Percentiles rank a stretch among this genome's conserved stretches.
Evolutionary conservation across 345 rosid genomes (phyloP).

Genomic region (Aethionema arabicum): DNA sequence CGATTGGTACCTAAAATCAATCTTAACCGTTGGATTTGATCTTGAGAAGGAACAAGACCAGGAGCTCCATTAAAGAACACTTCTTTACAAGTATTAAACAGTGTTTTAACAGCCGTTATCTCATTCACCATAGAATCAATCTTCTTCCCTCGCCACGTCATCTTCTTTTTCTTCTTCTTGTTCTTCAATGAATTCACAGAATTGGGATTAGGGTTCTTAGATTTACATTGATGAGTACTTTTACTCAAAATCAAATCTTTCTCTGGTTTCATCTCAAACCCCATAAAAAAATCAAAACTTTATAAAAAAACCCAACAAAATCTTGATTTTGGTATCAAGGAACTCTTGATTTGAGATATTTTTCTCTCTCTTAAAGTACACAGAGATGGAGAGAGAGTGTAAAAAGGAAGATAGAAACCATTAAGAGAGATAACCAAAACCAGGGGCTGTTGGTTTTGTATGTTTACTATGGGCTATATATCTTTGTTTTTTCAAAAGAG

Average conservation of each 20-base stretch:
- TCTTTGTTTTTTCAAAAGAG: constrained; percentile 29
- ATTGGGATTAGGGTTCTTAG: constrained; percentile 18
- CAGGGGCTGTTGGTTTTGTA: constrained; percentile 31
- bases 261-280: constrained; percentile 53
- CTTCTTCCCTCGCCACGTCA: constrained; percentile 17
- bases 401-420: constrained; percentile 18
- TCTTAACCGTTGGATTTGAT: constrained; percentile 55
- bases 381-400: neutral
- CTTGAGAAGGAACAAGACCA: constrained; percentile 62
- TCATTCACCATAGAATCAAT: constrained; percentile 24
- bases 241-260: constrained; percentile 38
- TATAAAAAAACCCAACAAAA: neutral
- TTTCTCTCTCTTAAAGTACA: too few species aligned
- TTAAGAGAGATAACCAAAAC: constrained; percentile 30
- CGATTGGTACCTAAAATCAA: constrained; percentile 60
- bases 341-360: too few species aligned
- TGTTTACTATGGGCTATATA: constrained; percentile 32
- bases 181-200: constrained; percentile 15
- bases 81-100: constrained; percentile 69
- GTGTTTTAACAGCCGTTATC: constrained; percentile 47
- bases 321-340: neutral
- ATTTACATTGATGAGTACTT: constrained; percentile 14
- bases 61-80: constrained; percentile 53
- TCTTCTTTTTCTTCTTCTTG: constrained; percentile 1
- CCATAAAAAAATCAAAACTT: constrained; percentile 40